Evolutionary conservation across 352 stramenopile species (phyloP), one percentile per base, ranked within the genome.

Genomic region (Phytophthora pisi): DNA sequence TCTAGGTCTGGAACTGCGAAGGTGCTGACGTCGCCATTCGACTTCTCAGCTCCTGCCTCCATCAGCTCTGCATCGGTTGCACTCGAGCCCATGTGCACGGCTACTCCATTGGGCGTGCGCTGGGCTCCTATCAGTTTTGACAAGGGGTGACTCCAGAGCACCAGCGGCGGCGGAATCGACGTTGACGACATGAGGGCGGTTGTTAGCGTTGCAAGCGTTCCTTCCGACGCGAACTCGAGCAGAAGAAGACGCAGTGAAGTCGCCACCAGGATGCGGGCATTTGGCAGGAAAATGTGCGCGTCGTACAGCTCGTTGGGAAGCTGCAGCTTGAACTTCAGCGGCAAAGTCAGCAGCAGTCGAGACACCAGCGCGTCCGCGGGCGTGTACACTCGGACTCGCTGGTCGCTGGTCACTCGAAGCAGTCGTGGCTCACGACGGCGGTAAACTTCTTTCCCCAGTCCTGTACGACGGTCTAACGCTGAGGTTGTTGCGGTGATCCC

Each of bases 401-500:
- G 90, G 65, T 96, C 86, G 13, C 79, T 80, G 1, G 86, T 91
- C 42, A 90, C 60, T 18, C 68, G 71, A 52, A 96, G 81, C 34
- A 95, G 85, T 13, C 91, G 84, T 38, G 91, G 91, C 26, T 96
- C 64, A 13, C 68, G 68, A 31, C 68, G 68, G 15, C 68, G 68
- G 58, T 72, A 71, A 18, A 73, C 64, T 45, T 73, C 68, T 59
- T 73, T 72, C 30, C 15, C 91, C 79, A 69, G 84, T 66, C 7
- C 91, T 64, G 30, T 81, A 77, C 49, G 89, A 52, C 86, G 86
- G 68, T 96, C 89, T 51, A 96, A 84, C 2, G 92, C 78, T 1
- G 88, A 92, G 3, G 91, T 86, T 1, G 89, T 96, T 11, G 88
- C 89, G 10, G 86, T 95, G 67, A 96, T 96, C 0, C 88, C 89